Evolutionary conservation across 192 early-diverging fungal genomes (phyloP).

Genomic region (Umbelopsis sp.): DNA sequence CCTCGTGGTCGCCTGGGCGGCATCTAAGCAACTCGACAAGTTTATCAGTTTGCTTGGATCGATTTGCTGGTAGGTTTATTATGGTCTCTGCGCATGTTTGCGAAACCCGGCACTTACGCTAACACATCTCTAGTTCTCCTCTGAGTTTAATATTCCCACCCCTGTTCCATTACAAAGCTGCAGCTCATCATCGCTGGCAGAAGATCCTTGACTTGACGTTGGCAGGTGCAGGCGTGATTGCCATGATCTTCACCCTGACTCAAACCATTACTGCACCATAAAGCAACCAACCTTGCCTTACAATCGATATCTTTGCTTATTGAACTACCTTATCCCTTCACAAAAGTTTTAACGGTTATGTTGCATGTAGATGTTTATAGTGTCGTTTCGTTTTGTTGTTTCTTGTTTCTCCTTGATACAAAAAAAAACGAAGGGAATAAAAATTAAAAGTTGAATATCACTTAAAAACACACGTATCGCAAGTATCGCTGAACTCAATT

Average conservation of each 20-base stretch:
- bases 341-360: background rate
- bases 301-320: background rate
- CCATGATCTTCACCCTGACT: constrained; percentile 24
- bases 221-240: constrained; percentile 58
- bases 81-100: background rate
- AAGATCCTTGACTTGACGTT: constrained; percentile 58
- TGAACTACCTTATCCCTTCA: background rate
- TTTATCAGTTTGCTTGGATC: constrained; percentile 82
- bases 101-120: background rate
- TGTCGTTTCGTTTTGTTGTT: background rate
- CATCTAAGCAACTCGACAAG: constrained; percentile 74
- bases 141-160: constrained; percentile 82
- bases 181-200: constrained; percentile 45
- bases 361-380: background rate
- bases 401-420: too few species aligned
- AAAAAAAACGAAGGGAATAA: too few species aligned
- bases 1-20: constrained; percentile 60
- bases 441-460: too few species aligned
- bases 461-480: too few species aligned
- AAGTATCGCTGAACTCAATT: too few species aligned
- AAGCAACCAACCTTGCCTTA: background rate
- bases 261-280: constrained; percentile 13
- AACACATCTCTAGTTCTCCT: constrained; percentile 40
- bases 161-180: constrained; percentile 67
- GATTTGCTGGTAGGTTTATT: constrained; percentile 54